Conservation (phyloP, 2,329 filamentous ascomycete species). For the Ploettnerulaceae sp. region DNA sequence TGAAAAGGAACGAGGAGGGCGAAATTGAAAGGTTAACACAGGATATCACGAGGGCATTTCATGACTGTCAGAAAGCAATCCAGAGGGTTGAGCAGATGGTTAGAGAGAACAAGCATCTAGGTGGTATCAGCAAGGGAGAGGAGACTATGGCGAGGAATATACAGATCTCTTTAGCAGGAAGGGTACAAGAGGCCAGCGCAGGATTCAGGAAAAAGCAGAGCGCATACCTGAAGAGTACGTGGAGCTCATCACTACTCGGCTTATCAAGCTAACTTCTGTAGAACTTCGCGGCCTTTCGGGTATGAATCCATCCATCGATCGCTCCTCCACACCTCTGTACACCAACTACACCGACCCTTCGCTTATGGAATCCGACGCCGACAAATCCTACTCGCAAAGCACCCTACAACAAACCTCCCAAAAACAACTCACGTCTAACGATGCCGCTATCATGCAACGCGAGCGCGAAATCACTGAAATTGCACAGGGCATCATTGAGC, state of each 20-base stretch:
- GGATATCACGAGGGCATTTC: slow-evolving; percentile 82
- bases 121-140: slow-evolving; percentile 72
- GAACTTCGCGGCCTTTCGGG: slow-evolving; percentile 71
- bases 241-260: not conserved
- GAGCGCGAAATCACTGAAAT: slow-evolving; percentile 98
- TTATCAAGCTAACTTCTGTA: slow-evolving; percentile 35
- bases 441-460: slow-evolving; percentile 80
- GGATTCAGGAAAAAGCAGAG: slow-evolving; percentile 96
- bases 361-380: slow-evolving; percentile 86
- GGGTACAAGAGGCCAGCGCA: slow-evolving; percentile 88
- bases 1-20: slow-evolving; percentile 78
- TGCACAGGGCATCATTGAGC: slow-evolving; percentile 93
- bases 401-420: slow-evolving; percentile 72
- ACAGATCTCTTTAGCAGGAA: slow-evolving; percentile 80
- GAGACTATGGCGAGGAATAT: slow-evolving; percentile 96
- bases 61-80: slow-evolving; percentile 84
- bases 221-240: slow-evolving; percentile 84
- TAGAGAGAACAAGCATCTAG: slow-evolving; percentile 68
- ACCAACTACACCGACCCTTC: slow-evolving; percentile 74
- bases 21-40: slow-evolving; percentile 90
- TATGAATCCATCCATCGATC: slow-evolving; percentile 49
- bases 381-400: slow-evolving; percentile 85
- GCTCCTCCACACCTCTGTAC: slow-evolving; percentile 46
- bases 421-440: slow-evolving; percentile 66
- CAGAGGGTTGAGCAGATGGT: slow-evolving; percentile 85